phyloP scores from a whole-genome alignment of 306 rosid species.

The Acacia acuminata region DNA sequence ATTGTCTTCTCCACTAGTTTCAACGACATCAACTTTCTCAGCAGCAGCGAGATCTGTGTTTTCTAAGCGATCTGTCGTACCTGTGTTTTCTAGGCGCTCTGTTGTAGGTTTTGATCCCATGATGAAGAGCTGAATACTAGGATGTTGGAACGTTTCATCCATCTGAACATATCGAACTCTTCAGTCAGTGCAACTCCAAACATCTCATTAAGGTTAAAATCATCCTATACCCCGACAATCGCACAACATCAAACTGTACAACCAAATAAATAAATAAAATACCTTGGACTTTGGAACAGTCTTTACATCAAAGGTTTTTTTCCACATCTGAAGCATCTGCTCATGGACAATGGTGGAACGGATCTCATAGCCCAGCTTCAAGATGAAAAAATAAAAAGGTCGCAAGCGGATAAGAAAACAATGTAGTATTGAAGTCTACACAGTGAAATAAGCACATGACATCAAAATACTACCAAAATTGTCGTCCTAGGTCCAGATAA shows the following conservation, averaged over 20 bases:
- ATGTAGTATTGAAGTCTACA: conserved; percentile 1
- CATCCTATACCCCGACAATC: not conserved
- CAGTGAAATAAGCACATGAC: not conserved
- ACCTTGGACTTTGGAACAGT: conserved; percentile 83
- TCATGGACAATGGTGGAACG: conserved; percentile 82
- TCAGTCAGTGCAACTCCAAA: conserved; percentile 20
- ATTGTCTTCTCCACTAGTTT: conserved; percentile 36
- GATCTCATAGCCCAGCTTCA: conserved; percentile 93
- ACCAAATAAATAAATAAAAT: not conserved
- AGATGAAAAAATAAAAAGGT: not conserved
- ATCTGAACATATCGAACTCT: conserved; percentile 55
- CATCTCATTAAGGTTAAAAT: conserved; percentile 10
- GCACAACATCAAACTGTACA: not conserved
- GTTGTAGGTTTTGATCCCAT: conserved; percentile 55
- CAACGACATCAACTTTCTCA: conserved; percentile 39
- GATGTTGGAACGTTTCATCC: conserved; percentile 91
- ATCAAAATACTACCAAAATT: conserved; percentile 50
- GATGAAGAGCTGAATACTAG: conserved; percentile 78
- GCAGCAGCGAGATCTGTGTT: conserved; percentile 26
- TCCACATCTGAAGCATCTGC: conserved; percentile 96
- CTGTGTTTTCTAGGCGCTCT: conserved; percentile 35
- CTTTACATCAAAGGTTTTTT: conserved; percentile 67
- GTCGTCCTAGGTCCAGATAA: conserved; percentile 91
- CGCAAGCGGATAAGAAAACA: not conserved
- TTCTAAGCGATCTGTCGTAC: conserved; percentile 32